Conservation (phyloP, 192 early-diverging fungal species). For the Piromyces finnis region DNA sequence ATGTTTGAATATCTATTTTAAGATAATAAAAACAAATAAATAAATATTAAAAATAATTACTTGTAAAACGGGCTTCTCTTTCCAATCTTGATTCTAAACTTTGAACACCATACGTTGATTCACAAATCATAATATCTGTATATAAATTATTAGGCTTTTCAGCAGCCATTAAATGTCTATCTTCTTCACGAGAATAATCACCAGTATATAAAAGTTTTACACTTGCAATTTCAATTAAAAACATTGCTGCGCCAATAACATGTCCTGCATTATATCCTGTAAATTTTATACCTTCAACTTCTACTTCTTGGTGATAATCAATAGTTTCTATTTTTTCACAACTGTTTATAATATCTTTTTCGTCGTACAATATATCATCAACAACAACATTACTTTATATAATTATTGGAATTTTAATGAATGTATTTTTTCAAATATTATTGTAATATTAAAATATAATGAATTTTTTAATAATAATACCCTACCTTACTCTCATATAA, state of each 20-base stretch:
- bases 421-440: background rate
- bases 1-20: too few relatives aligned
- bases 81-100: conserved; percentile 86
- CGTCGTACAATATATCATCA: conserved; percentile 74
- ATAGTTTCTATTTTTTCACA: conserved; percentile 85
- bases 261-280: conserved; percentile 95
- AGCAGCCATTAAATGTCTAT: conserved; percentile 92
- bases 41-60: conserved; percentile 7
- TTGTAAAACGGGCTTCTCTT: conserved; percentile 76
- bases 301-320: conserved; percentile 90
- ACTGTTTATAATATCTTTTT: conserved; percentile 62
- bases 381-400: conserved; percentile 43
- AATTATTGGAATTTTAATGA: conserved; percentile 8
- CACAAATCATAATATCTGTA: conserved; percentile 85
- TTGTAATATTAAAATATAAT: background rate
- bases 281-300: conserved; percentile 75
- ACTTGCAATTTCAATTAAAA: conserved; percentile 75
- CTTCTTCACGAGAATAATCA: conserved; percentile 97
- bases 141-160: conserved; percentile 64
- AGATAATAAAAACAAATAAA: background rate
- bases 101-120: conserved; percentile 93
- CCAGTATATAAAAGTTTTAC: conserved; percentile 89
- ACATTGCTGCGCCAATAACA: conserved; percentile 97
- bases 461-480: background rate
- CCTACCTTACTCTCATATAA: conserved; percentile 74